phyloP scores from a whole-genome alignment of 352 stramenopile species.

The Thalassiosira sp. region DNA sequence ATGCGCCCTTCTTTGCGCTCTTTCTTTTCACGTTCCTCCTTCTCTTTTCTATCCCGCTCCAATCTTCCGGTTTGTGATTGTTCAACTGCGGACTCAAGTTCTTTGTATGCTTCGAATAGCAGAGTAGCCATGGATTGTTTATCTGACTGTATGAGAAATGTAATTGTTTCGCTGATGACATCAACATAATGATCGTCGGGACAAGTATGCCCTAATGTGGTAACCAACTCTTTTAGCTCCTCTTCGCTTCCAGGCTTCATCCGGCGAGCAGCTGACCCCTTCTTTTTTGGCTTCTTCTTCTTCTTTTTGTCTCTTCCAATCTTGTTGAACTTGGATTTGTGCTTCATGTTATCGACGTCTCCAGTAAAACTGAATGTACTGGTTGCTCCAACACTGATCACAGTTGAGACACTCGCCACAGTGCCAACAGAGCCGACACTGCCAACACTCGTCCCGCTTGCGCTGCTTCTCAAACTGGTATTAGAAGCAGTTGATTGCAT shows the following conservation, averaged over 20 bases:
- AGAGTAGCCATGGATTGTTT: conserved; percentile 38
- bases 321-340: conserved; percentile 84
- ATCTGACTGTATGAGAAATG: conserved; percentile 60
- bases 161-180: conserved; percentile 69
- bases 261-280: conserved; percentile 51
- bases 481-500: conserved; percentile 73
- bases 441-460: conserved; percentile 52
- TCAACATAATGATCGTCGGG: conserved; percentile 52
- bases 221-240: conserved; percentile 68
- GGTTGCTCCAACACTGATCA: conserved; percentile 72
- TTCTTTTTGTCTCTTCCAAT: conserved; percentile 69
- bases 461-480: conserved; percentile 60
- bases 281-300: conserved; percentile 75
- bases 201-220: conserved; percentile 54
- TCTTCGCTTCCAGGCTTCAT: conserved; percentile 72
- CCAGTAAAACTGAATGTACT: conserved; percentile 76
- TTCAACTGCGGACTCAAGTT: conserved; percentile 36
- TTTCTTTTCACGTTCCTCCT: conserved; percentile 44
- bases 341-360: conserved; percentile 63
- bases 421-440: conserved; percentile 51
- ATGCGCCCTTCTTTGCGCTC: conserved; percentile 52
- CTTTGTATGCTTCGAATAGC: conserved; percentile 47
- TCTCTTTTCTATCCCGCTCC: conserved; percentile 30
- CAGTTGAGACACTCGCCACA: conserved; percentile 69
- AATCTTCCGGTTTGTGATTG: conserved; percentile 57